phyloP scores from a whole-genome alignment of 257 asterid genomes.

The Coffea eugenioides region DNA sequence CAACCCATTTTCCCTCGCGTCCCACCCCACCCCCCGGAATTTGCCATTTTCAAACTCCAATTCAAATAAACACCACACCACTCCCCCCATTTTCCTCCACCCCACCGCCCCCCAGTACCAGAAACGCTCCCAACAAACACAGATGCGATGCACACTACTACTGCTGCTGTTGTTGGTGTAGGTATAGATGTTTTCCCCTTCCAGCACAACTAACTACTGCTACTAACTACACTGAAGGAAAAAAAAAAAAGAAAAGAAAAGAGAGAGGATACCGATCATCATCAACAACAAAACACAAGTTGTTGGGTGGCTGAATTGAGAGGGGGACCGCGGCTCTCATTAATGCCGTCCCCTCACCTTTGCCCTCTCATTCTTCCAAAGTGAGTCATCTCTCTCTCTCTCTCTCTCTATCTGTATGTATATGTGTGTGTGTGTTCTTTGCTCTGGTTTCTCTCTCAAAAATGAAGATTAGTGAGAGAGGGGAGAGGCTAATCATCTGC shows the following conservation, averaged over 20 bases:
- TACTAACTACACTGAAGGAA: no score
- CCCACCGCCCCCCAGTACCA: background rate
- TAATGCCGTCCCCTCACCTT: slow-evolving; percentile 12
- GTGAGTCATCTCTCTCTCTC: slow-evolving; percentile 21
- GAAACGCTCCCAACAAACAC: background rate
- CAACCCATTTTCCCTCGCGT: slow-evolving; percentile 17
- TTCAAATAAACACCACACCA: slow-evolving; percentile 32
- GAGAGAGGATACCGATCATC: background rate
- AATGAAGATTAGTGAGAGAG: background rate
- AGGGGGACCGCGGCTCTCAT: slow-evolving; percentile 26
- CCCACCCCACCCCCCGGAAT: slow-evolving; percentile 1
- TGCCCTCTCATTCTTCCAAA: slow-evolving; percentile 23
- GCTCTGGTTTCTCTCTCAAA: background rate
- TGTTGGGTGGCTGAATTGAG: background rate
- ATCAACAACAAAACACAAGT: background rate
- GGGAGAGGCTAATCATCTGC: slow-evolving; percentile 2
- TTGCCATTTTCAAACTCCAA: slow-evolving; percentile 40
- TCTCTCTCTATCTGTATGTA: slow-evolving; percentile 14
- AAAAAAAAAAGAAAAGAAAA: background rate
- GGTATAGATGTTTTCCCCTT: background rate
- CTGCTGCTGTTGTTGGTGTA: background rate
- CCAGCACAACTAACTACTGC: background rate
- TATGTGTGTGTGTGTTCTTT: background rate
- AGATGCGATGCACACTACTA: background rate
- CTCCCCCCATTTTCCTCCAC: background rate